Conservation (phyloP, 129 eudicot genomes). For the Solidago caesia region DNA sequence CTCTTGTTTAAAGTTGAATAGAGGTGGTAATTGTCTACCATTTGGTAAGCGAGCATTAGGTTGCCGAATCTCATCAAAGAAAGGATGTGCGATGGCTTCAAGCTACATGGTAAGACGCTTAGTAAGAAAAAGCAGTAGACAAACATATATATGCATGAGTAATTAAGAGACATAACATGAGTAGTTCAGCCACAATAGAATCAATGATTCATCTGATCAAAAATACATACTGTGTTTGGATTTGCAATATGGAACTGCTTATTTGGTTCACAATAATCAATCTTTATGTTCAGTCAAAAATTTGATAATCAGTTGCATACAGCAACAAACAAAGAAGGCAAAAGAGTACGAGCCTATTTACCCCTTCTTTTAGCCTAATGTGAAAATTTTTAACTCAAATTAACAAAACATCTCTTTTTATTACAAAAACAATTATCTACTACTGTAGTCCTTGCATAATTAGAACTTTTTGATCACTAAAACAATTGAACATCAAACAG, state of each 20-base stretch:
- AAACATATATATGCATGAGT: background rate
- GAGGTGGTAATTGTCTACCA: conserved; percentile 80
- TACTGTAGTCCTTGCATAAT: background rate
- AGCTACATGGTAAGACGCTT: conserved; percentile 47
- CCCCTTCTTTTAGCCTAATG: background rate
- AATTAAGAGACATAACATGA: background rate
- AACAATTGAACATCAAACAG: too few relatives aligned
- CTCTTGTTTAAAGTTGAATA: conserved; percentile 91
- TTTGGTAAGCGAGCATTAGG: conserved; percentile 82
- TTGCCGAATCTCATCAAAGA: conserved; percentile 93
- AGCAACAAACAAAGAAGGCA: background rate
- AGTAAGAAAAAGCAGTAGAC: conserved; percentile 1
- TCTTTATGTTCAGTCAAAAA: too few relatives aligned
- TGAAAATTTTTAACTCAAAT: background rate
- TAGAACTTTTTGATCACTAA: too few relatives aligned
- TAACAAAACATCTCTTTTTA: background rate
- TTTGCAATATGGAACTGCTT: too few relatives aligned
- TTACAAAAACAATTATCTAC: background rate
- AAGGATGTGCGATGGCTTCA: conserved; percentile 93
- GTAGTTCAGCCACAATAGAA: too few relatives aligned
- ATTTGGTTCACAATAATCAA: too few relatives aligned
- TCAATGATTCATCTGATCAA: too few relatives aligned
- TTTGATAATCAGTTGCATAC: background rate
- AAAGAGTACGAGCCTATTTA: too few relatives aligned
- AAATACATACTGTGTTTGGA: too few relatives aligned